Percentiles rank a stretch among this genome's conserved stretches.
Evolutionary conservation across 441 rosid genomes (phyloP).

Genomic region (Kokia cookei): DNA sequence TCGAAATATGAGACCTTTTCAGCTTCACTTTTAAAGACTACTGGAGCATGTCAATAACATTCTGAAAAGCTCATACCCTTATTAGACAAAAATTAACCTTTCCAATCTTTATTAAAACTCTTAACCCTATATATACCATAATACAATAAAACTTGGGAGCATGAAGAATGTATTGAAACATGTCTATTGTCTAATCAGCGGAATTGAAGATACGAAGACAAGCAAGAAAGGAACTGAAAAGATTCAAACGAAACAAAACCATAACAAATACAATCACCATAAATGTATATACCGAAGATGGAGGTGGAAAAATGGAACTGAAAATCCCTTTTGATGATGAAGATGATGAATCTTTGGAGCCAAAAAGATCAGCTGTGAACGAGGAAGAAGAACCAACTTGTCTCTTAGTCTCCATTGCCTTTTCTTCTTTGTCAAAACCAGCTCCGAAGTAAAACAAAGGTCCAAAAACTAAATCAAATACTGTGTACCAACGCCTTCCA

Average conservation of each 20-base stretch:
- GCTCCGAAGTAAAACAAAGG: not conserved
- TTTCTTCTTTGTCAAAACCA: slow-evolving; percentile 2
- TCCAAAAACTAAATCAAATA: not conserved
- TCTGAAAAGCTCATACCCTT: not conserved
- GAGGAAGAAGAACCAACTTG: slow-evolving; percentile 42
- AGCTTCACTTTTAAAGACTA: not conserved
- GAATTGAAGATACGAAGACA: not conserved
- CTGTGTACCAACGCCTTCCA: not conserved
- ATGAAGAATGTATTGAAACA: not conserved
- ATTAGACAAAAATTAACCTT: not conserved
- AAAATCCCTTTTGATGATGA: slow-evolving; percentile 47
- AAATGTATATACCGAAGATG: slow-evolving; percentile 38
- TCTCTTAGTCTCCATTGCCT: slow-evolving; percentile 52
- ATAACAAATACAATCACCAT: not conserved
- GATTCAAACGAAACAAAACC: not conserved
- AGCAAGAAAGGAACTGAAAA: not conserved
- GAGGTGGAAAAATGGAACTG: slow-evolving; percentile 61
- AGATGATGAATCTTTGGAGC: slow-evolving; percentile 49
- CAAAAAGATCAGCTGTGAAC: slow-evolving; percentile 59
- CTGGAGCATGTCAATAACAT: not conserved
- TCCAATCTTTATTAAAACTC: not conserved
- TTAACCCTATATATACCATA: not conserved
- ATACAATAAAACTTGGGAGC: not conserved
- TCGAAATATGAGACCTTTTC: not conserved
- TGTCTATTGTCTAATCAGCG: not conserved